Evolutionary conservation across 208 protist genomes (phyloP).

Genomic region (Trypanosoma scelopori): DNA sequence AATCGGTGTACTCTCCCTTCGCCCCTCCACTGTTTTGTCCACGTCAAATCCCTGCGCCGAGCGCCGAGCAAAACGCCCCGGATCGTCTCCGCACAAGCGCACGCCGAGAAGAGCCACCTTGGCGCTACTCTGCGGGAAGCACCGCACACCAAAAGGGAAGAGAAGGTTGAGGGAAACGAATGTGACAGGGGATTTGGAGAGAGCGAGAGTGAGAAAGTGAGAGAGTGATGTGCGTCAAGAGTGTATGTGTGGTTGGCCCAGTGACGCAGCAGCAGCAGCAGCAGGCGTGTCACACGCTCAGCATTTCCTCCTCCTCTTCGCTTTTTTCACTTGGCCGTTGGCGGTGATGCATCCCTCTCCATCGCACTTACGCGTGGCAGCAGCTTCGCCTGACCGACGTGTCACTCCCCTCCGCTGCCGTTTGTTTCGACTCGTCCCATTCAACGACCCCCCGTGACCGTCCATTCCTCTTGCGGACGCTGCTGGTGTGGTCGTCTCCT

Average conservation of each 20-base stretch:
- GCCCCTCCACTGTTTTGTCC: no score
- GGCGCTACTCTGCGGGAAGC: not conserved
- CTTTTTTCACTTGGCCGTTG: no score
- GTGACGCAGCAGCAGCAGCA: no score
- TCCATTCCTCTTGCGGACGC: not conserved
- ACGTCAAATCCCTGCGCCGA: no score
- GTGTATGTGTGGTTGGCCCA: not conserved
- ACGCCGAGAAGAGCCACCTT: not conserved
- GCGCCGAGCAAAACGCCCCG: no score
- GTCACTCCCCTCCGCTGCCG: not conserved
- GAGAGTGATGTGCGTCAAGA: not conserved
- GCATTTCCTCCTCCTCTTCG: no score
- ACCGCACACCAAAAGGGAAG: slow-evolving; percentile 1
- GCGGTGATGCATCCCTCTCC: no score
- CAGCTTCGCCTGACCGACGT: not conserved
- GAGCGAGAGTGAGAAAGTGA: slow-evolving; percentile 1
- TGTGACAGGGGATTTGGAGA: no score
- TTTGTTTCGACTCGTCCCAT: slow-evolving; percentile 9
- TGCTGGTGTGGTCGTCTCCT: not conserved
- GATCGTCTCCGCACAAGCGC: no score
- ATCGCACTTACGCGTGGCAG: no score
- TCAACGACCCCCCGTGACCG: not conserved
- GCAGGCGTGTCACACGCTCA: no score
- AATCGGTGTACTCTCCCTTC: no score
- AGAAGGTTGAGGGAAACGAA: slow-evolving; percentile 1